These are phyloP conservation scores for Vitis riparia DNA, from an alignment of 164 flowering plant genomes.

Conservation along the genomic window DNA sequence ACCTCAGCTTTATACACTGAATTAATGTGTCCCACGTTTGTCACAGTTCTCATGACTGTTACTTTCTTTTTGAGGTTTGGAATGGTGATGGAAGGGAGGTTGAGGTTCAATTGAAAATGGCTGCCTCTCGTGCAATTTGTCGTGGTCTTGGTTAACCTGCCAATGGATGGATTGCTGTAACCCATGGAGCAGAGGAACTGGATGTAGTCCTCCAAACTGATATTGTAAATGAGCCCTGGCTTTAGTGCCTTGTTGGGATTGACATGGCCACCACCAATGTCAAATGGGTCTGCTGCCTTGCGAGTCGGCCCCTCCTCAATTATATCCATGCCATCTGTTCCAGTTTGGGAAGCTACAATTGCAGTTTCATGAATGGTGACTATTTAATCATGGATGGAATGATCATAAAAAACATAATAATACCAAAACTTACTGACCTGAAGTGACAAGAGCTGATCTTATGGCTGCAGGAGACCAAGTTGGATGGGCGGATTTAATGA, in stretches of 20 bases:
- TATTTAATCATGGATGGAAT: not conserved
- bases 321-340: constrained; percentile 19
- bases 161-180: constrained; percentile 25
- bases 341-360: constrained; percentile 24
- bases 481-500: constrained; percentile 19
- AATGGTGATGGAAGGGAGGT: constrained; percentile 51
- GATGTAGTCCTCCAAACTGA: constrained; percentile 24
- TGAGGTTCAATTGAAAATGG: constrained; percentile 23
- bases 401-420: not conserved
- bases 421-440: constrained; percentile 9
- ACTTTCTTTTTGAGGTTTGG: constrained; percentile 35
- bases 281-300: constrained; percentile 41
- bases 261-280: constrained; percentile 41
- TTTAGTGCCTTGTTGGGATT: constrained; percentile 39
- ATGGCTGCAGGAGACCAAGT: constrained; percentile 36
- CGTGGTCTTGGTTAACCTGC: constrained; percentile 15
- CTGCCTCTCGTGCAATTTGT: constrained; percentile 13
- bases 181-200: constrained; percentile 41
- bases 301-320: constrained; percentile 28
- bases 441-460: constrained; percentile 30
- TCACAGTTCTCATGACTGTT: constrained; percentile 42
- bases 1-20: constrained; percentile 32
- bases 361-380: not conserved
- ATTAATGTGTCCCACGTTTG: constrained; percentile 41
- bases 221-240: constrained; percentile 50